Evolutionary conservation across 352 stramenopile genomes (phyloP), one percentile per base, ranked within the genome.

Genomic region (Salisapilia sapeloensis): DNA sequence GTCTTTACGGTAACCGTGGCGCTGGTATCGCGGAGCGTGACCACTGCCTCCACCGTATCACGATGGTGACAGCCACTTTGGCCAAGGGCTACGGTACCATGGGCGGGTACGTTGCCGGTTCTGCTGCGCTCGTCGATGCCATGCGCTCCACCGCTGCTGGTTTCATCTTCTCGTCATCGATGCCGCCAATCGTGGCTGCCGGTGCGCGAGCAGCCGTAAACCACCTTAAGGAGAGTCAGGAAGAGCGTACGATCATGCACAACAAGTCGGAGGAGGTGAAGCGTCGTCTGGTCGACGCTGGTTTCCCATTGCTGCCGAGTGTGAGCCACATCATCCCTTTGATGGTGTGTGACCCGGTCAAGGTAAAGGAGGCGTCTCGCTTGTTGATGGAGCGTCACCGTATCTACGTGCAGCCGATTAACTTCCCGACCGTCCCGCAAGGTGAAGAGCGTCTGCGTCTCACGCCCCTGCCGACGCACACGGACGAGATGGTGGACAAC

Each of bases 401-500:
- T 53, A 93, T 94, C 35, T 94, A 94, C 58, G 58, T 91, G 26
- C 80, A 94, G 71, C 74, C 80, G 2, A 94, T 94, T 54, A 94
- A 94, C 66, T 94, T 91, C 36, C 80, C 80, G 0, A 94, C 80
- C 2, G 80, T 94, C 20, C 76, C 76, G 1, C 62, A 70, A 44
- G 80, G 80, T 27, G 78, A 89, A 46, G 80, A 94, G 71, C 78
- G 80, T 50, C 65, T 94, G 5, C 74, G 80, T 40, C 53, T 94
- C 29, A 93, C 80, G 38, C 72, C 77, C 14, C 56, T 75, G 45
- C 80, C 80, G 4, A 75, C 80, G n/a, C 80, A 94, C 55, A 77
- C 78, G 34, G 50, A 77, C 29, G 70, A 72, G 38, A 92, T 92
- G 76, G 83, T 93, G 40, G 63, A 85, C 30, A 48, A 92, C 35